A percentile compares a stretch with the other conserved stretches of the same genome.
Evolutionary conservation across 495 filamentous ascomycete genomes (phyloP).

Genomic region (Letharia columbiana): DNA sequence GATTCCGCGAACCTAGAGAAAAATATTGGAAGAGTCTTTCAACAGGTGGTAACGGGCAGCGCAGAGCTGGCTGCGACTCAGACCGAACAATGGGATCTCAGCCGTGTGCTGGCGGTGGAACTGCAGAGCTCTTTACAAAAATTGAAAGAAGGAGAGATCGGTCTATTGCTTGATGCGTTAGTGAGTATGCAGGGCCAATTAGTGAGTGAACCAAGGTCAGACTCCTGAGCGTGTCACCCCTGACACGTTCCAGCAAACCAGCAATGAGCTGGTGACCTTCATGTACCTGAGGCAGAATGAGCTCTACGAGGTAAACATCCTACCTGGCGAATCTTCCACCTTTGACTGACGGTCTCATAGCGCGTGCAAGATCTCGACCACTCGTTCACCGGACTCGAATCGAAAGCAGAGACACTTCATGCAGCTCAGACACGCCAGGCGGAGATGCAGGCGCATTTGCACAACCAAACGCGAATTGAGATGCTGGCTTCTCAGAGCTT

Average conservation of each 20-base stretch:
- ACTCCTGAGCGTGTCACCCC: conserved; percentile 25
- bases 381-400: conserved; percentile 32
- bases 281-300: conserved; percentile 21
- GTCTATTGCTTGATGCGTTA: conserved; percentile 18
- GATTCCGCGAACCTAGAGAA: conserved; percentile 30
- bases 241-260: conserved; percentile 31
- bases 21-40: conserved; percentile 29
- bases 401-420: conserved; percentile 32
- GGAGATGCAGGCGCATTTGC: conserved; percentile 31
- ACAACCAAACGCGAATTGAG: conserved; percentile 32
- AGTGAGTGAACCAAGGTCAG: conserved; percentile 25
- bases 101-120: conserved; percentile 19
- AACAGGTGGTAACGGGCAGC: conserved; percentile 30
- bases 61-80: conserved; percentile 29
- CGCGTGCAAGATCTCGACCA: conserved; percentile 33
- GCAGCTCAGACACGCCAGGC: conserved; percentile 35
- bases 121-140: conserved; percentile 24
- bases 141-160: conserved; percentile 28
- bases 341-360: conserved; percentile 24
- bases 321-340: conserved; percentile 4
- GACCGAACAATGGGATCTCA: conserved; percentile 19
- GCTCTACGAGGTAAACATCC: conserved; percentile 16
- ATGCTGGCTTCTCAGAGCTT: conserved; percentile 35
- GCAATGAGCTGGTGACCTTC: conserved; percentile 22
- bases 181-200: conserved; percentile 29